Evolutionary conservation across 306 rosid species (phyloP).

Genomic region (Fragaria ananassa): DNA sequence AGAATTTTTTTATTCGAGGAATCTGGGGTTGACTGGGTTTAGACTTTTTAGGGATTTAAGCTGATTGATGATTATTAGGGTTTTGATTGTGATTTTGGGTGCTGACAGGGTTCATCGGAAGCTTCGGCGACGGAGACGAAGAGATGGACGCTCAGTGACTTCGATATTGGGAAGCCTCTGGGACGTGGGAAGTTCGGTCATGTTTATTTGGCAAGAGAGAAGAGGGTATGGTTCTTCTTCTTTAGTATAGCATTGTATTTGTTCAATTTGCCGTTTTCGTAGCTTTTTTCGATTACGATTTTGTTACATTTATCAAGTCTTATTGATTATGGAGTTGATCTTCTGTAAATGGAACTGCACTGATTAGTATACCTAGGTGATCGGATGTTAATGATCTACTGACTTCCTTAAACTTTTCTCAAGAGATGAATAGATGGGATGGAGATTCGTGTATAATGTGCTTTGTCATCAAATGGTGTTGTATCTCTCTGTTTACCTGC

Average conservation of each 20-base stretch:
- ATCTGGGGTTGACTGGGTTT: background rate
- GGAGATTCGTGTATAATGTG: background rate
- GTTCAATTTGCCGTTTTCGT: background rate
- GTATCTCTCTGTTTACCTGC: background rate
- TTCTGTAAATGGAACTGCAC: background rate
- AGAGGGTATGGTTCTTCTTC: constrained; percentile 49
- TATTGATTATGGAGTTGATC: background rate
- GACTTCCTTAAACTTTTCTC: background rate
- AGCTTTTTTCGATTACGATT: background rate
- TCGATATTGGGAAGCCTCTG: constrained; percentile 93
- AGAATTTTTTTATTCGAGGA: background rate
- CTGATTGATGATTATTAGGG: background rate
- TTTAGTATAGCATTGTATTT: background rate
- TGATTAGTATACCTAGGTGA: background rate
- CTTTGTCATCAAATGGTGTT: too few species aligned
- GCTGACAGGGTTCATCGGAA: constrained; percentile 55
- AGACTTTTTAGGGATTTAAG: background rate
- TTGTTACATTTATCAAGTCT: background rate
- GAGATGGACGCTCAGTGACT: constrained; percentile 90
- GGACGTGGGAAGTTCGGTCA: constrained; percentile 99
- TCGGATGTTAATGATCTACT: background rate
- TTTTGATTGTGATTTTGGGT: constrained; percentile 19
- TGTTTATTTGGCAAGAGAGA: constrained; percentile 96
- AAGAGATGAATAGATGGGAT: background rate
- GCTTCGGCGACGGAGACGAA: constrained; percentile 59